phyloP scores from a whole-genome alignment of 2,329 filamentous ascomycete species.

The Onygenales sp. region DNA sequence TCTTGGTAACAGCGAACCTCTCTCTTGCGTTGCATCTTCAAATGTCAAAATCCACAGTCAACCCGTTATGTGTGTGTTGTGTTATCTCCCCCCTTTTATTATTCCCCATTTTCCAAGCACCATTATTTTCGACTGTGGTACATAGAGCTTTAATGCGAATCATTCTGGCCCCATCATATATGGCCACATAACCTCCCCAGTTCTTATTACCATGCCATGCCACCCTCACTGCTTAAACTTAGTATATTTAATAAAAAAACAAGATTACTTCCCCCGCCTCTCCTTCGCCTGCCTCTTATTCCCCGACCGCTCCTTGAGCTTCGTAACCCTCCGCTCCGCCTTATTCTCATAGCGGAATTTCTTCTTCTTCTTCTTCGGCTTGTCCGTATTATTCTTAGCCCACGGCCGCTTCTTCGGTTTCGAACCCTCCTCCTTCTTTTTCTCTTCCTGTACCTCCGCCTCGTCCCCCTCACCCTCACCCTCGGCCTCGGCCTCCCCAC shows the following conservation, averaged over 20 bases:
- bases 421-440: conserved; percentile 9
- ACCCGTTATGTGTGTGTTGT: not conserved
- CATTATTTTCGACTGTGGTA: conserved; percentile 1
- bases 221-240: not conserved
- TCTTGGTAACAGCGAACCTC: not conserved
- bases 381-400: conserved; percentile 24
- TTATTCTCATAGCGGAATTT: conserved; percentile 92
- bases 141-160: conserved; percentile 4
- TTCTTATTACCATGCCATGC: not conserved
- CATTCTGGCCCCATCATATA: not conserved
- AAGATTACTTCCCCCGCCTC: conserved; percentile 31
- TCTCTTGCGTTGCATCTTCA: not conserved
- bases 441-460: conserved; percentile 17
- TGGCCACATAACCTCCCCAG: not conserved
- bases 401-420: conserved; percentile 32
- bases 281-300: conserved; percentile 62
- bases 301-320: conserved; percentile 54
- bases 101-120: not conserved
- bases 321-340: conserved; percentile 58
- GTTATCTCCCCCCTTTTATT: not conserved
- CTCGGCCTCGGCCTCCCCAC: conserved; percentile 16
- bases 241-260: conserved; percentile 2
- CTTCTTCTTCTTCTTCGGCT: conserved; percentile 62
- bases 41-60: not conserved
- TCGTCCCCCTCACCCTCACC: conserved; percentile 11